Base-by-base conservation (phyloP, 176 grass and related monocot genomes). In the Zizania latifolia region DNA sequence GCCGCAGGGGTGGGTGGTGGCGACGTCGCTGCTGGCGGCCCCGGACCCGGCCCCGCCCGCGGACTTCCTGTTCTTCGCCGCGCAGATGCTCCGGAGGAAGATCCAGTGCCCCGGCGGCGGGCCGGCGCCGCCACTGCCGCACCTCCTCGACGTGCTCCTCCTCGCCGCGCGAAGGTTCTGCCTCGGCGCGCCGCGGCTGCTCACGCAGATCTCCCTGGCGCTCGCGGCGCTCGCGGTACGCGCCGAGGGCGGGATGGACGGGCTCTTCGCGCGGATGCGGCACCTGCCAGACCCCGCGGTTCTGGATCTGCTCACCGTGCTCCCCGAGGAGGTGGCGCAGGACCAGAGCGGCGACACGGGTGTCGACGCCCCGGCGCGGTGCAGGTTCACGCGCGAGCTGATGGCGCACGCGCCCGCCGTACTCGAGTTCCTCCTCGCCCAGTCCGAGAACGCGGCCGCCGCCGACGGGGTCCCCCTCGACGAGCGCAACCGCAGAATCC, bases 141-240 rank as follows among this genome's bases (percentile, higher is more conserved):
- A 38, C 28, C 64, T 66, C 29, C 84, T 98, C 21, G 84, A 98
- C 59, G 86, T 86, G 61, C 91, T 98, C 45, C 86, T 94, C 28
- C 34, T 84, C 27, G 84, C 95, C n/a, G 79, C 86, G 39, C 81
- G 88, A 32, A 50, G 91, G 34, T 94, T 92, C 79, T 88, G 79
- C 84, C 60, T 74, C 50, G 86, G 89, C 16, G 71, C 86, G 19
- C 51, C 86, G 48, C 89, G 87, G 95, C 79, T 99, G 62, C 76
- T 99, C 71, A 94, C 84, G 57, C 91, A 99, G 83, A 92, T 99
- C 78, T 99, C 89, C 84, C 86, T 99, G 27, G 95, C 84, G 21
- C 87, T 94, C 22, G 65, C 91, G 9, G 88, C 89, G 46, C 79
- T 99, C 22, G 74, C 92, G 45, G 58, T 99, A 14, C 79, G 82